Evolutionary conservation across 495 filamentous ascomycete genomes (phyloP).

Genomic region (Lasiosphaeris hirsuta): DNA sequence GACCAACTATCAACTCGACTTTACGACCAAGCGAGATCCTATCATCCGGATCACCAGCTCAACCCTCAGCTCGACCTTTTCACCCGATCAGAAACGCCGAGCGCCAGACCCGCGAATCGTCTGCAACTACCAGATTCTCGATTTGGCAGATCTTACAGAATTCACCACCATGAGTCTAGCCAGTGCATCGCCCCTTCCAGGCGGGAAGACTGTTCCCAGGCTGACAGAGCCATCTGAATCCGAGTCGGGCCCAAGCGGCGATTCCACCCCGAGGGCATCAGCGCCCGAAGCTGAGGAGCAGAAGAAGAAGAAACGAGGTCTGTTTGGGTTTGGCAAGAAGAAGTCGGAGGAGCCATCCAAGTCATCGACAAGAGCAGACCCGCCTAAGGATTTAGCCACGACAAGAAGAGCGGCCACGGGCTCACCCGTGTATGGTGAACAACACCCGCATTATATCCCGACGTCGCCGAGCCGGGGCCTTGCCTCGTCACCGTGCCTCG

Average conservation of each 20-base stretch:
- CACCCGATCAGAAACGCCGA: too few relatives aligned
- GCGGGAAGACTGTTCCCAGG: slow-evolving; percentile 20
- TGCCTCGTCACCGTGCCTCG: slow-evolving; percentile 56
- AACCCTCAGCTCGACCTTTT: too few relatives aligned
- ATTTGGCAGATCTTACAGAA: background rate
- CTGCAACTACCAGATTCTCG: background rate
- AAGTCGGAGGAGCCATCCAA: slow-evolving; percentile 51
- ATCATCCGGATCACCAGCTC: background rate
- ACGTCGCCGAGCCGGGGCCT: slow-evolving; percentile 51
- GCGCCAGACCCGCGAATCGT: background rate
- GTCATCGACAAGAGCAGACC: slow-evolving; percentile 29
- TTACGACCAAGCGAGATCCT: background rate
- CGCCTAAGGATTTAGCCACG: slow-evolving; percentile 23
- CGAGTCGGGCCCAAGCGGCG: slow-evolving; percentile 26
- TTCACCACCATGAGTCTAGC: slow-evolving; percentile 27
- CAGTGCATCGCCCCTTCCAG: slow-evolving; percentile 17
- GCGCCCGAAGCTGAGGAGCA: slow-evolving; percentile 31
- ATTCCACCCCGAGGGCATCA: slow-evolving; percentile 38
- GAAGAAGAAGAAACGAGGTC: slow-evolving; percentile 49
- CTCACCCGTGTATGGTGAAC: slow-evolving; percentile 41
- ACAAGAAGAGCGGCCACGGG: slow-evolving; percentile 27
- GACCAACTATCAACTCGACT: background rate
- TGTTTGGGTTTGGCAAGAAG: slow-evolving; percentile 68
- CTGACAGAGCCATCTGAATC: slow-evolving; percentile 30
- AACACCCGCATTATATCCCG: slow-evolving; percentile 43